Evolutionary conservation across 495 filamentous ascomycete species (phyloP), one percentile per base, ranked within the genome.

Genomic region (Aspergillus cristatus): DNA sequence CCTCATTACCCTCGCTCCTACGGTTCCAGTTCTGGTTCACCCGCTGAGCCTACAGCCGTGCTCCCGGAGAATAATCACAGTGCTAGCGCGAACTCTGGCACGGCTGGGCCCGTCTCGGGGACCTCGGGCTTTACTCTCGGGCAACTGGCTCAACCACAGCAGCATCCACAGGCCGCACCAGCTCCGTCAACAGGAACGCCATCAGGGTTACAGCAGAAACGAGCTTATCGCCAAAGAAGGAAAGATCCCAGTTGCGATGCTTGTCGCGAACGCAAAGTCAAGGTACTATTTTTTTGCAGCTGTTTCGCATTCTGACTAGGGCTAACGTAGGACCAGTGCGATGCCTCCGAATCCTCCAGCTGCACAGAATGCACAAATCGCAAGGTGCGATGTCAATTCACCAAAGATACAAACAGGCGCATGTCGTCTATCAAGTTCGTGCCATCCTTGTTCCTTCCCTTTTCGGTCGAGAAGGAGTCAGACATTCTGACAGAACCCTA

Each of bases 191-290:
- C 90, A 94, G 65, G 96, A 97, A 58, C 71, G 91, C 4, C 20
- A 8, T 24, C 20, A 8, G 20, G 20, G 8, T 8, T 60, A 31
- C 65, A 67, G 38, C 90, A 94, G 64, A 97, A 97, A 58, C 71
- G 91, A 51, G 91, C 90, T 6, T 98, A 97, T 61, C 76, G 91
- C 24, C 91, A 98, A 56, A 68, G 91, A 46, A 74, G 91, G 45
- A 98, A 98, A 53, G 91, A 97, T 53, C 91, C 91, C 12, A 96
- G 90, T 55, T 98, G 91, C 61, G 91, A 98, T 65, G 91, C 91
- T 30, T 98, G 91, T 56, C 77, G 91, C 36, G 91, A 98, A 63
- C 78, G 91, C 44, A 98, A 98, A 69, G 91, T 98, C 63, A 98
- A 98, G 71, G 76, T 81, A 49, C 20, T 4, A 8, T 24, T 4